These are phyloP conservation scores for Haplosporangium sp. DNA, from an alignment of 371 early-diverging fungal species.

Conservation along the genomic window DNA sequence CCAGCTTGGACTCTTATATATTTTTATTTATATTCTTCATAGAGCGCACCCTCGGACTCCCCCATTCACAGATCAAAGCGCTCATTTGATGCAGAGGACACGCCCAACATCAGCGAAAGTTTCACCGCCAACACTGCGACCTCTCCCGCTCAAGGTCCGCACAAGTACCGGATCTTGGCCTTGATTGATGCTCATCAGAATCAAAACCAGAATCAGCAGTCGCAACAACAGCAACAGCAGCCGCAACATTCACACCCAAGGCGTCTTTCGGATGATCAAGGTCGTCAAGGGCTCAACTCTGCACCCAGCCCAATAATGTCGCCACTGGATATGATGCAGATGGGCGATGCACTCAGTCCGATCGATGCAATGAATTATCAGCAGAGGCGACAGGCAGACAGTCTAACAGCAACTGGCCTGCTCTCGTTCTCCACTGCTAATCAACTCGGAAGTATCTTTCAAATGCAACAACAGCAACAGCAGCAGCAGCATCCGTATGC, in stretches of 20 bases:
- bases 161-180: slow-evolving; percentile 50
- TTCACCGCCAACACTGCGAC: slow-evolving; percentile 1
- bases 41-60: slow-evolving; percentile 21
- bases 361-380: slow-evolving; percentile 23
- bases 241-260: slow-evolving; percentile 11
- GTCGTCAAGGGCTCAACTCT: slow-evolving; percentile 1
- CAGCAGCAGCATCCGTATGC: slow-evolving; percentile 12
- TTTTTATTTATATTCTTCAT: neutral
- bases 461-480: slow-evolving; percentile 16
- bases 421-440: slow-evolving; percentile 13
- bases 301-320: slow-evolving; percentile 10
- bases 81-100: slow-evolving; percentile 28
- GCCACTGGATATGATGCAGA: slow-evolving; percentile 10
- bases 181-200: slow-evolving; percentile 49
- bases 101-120: neutral
- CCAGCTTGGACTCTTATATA: neutral
- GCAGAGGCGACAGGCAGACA: slow-evolving; percentile 35
- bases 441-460: slow-evolving; percentile 4
- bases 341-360: slow-evolving; percentile 25
- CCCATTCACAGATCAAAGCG: slow-evolving; percentile 47
- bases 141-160: slow-evolving; percentile 46
- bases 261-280: slow-evolving; percentile 8
- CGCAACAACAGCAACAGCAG: slow-evolving; percentile 26
- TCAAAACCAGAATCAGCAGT: slow-evolving; percentile 24
- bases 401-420: slow-evolving; percentile 7